A percentile compares a stretch with the other conserved stretches of the same genome.
phyloP scores from a whole-genome alignment of 2,329 filamentous ascomycete genomes.

The Fusarium sp. region DNA sequence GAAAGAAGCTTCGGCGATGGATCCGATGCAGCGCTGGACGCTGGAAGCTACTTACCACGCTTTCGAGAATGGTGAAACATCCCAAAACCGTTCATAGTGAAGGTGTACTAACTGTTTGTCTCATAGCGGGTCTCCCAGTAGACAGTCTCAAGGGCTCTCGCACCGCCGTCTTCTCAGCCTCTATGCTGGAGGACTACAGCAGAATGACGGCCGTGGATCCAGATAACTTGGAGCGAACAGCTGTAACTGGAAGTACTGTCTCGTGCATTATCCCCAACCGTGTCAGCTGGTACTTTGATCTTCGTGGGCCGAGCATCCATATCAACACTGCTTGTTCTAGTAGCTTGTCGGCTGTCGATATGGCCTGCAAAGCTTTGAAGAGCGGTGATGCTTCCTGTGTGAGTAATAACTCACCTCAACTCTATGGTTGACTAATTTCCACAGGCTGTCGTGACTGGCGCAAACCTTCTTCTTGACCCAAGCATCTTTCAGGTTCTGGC shows the following conservation, averaged over 20 bases:
- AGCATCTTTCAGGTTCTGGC: slow-evolving; percentile 17
- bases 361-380: slow-evolving; percentile 48
- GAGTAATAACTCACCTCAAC: accelerated
- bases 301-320: slow-evolving; percentile 27
- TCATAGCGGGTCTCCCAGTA: slow-evolving; percentile 44
- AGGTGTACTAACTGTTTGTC: neutral
- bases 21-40: too few relatives aligned
- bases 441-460: slow-evolving; percentile 29
- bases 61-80: slow-evolving; percentile 38
- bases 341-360: slow-evolving; percentile 24
- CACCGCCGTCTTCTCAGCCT: slow-evolving; percentile 51
- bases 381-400: slow-evolving; percentile 52
- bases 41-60: too few relatives aligned
- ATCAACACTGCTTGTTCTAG: slow-evolving; percentile 35
- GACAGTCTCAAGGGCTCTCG: slow-evolving; percentile 42
- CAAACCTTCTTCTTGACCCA: slow-evolving; percentile 35
- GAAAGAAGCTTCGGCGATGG: too few relatives aligned
- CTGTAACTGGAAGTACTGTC: slow-evolving; percentile 35
- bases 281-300: slow-evolving; percentile 50
- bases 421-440: accelerated
- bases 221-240: slow-evolving; percentile 46
- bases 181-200: slow-evolving; percentile 51
- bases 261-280: slow-evolving; percentile 51
- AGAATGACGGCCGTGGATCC: slow-evolving; percentile 47
- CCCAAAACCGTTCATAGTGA: accelerated